Evolutionary conservation across 352 stramenopile species (phyloP), one percentile per base, ranked within the genome.

Genomic region (Phytopythium sindhum): DNA sequence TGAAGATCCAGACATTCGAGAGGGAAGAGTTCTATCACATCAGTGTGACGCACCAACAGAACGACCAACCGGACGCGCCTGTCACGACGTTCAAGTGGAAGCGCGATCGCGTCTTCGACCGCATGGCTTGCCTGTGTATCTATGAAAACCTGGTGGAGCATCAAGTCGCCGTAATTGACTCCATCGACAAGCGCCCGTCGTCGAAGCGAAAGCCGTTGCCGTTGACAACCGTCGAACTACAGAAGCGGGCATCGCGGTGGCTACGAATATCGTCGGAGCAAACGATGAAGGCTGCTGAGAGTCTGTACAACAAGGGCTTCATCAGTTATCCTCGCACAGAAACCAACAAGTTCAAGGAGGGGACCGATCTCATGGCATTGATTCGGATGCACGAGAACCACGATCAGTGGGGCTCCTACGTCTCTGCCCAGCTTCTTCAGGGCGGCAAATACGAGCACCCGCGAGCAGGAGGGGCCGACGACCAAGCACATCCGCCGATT

Each of bases 301-400:
- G 80, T 55, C 79, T 99, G 29, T 99, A 99, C 80, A 97, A 99
- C 75, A 92, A 98, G 66, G 98, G 98, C 26, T 94, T 97, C 28
- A 93, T 99, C 63, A 98, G 89, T 64, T 99, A 99, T 69, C 98
- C 98, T 14, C 89, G 98, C 64, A 99, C 98, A 4, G 98, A 99
- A 77, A 99, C 98, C 14, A 98, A 99, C 80, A 95, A 93, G 57
- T 99, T 99, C 76, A 96, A 98, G 66, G 86, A 93, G 66, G 85
- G 88, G 39, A 97, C 91, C 9, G 93, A 98, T 66, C 71, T 99
- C n/a, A 78, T 81, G 55, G 74, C 47, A 0, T 79, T 98, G 14
- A 51, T 98, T 0, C 61, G 66, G 10, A 64, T 92, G 28, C 92
- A 98, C 44, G 75, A 85, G 56, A 76, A 66, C 24, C 78, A 95